Evolutionary conservation across 371 early-diverging fungal species (phyloP), one percentile per base, ranked within the genome.

Genomic region (Fennellomyces sp.): DNA sequence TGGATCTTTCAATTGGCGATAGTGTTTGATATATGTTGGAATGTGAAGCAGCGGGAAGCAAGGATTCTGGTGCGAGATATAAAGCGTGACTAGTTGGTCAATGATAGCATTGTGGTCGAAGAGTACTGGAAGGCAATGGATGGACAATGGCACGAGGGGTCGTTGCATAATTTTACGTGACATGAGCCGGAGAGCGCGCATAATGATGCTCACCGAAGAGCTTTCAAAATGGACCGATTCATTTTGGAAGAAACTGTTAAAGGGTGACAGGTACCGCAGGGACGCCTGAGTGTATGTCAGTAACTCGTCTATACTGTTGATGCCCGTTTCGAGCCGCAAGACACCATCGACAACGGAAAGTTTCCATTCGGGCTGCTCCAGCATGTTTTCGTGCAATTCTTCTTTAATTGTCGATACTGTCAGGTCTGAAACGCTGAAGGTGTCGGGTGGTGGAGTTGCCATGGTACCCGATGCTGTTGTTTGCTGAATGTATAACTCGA

Each of bases 191-290:
- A 54, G 19, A 27, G 55, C 55, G 10, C 23, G n/a, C 5, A 35
- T 33, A 3, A 54, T n/a, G 8, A 39, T 25, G 27, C 39, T 31
- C 5, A 26, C 55, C 2, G 55, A 54, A 38, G 39, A 23, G 13
- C 55, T 54, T 13, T 54, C 55, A 28, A 54, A 54, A 1, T 19
- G 27, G 13, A 54, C 55, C 5, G 55, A 54, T 39, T 35, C 55
- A 3, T 23, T 26, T 15, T 35, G 38, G 12, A 64, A 64, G 3
- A 58, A 19, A 23, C 31, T 54, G n/a, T 31, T 15, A 35, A 64
- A 64, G 2, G 64, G 64, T 17, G 58, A 58, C 1, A 64, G 48
- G 19, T 53, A 58, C 4, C 64, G 64, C 0, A 48, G 19, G 11
- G 56, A 47, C 13, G 64, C 59, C 15, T 52, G 52, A 8, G 48